Base-by-base conservation (phyloP, 257 asterid genomes). In the Salvia hispanica region DNA sequence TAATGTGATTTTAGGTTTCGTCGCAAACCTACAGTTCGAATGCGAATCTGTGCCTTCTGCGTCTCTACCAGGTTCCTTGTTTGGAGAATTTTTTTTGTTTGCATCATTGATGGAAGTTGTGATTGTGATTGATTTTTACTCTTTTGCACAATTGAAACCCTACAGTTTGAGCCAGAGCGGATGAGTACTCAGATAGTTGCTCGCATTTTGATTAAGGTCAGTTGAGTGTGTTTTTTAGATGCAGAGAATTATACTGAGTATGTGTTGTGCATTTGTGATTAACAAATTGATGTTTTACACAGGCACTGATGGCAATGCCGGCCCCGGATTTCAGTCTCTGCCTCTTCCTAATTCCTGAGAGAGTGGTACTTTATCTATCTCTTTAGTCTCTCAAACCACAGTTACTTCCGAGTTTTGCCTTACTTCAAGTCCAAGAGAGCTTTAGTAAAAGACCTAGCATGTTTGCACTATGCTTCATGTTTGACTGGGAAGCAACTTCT, bases 281-380 rank as follows among this genome's bases (percentile, higher is more conserved):
- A 40, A 28, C 21, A 1, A 43, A 15, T 31, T 11, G 42, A 37
- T 70, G 46, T 3, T 47, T 67, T 68, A 42, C 60, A 52, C 84
- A 92, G 98, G 98, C 98, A 46, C 83, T 92, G 34, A 92, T 92
- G 98, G 96, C 96, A 57, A 89, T 90, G 88, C 98, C 98, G 1
- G 85, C 92, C 51, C 95, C 96, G 40, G 98, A 92, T 78, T 92
- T 89, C 87, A 89, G 96, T 83, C 91, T 89, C 16, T 89, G 97
- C 73, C 91, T 92, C 67, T 92, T 87, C 66, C 76, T 89, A 48
- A 89, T 92, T 70, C 98, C 96, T 0, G 98, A 92, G 73, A 82
- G 95, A 83, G 97, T 89, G 96, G 96, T 89, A 83, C 43, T 3
- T 12, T n/a, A 25, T n/a, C 12, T 40, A 39, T 11, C 9, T 57